Evolutionary conservation across 176 grass and related monocot genomes (phyloP).

Genomic region (Pharus latifolius): DNA sequence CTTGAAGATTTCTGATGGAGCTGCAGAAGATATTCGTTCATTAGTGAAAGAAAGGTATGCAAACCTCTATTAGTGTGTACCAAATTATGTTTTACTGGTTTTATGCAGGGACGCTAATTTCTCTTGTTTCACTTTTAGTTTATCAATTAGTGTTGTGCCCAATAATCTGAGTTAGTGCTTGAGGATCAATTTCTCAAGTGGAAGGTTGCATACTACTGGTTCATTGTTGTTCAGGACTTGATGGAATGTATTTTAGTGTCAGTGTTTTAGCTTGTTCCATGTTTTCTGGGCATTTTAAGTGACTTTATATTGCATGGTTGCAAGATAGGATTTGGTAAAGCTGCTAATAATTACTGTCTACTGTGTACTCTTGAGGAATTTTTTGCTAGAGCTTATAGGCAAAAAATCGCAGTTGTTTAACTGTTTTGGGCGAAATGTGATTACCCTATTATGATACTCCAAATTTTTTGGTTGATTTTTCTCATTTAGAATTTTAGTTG

Average conservation of each 20-base stretch:
- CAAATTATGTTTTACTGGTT: not conserved
- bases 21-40: conserved; percentile 66
- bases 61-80: conserved; percentile 3
- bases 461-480: too few species aligned
- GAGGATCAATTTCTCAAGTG: not conserved
- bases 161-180: conserved; percentile 1
- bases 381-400: too few species aligned
- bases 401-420: too few species aligned
- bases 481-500: too few species aligned
- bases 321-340: too few species aligned
- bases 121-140: conserved; percentile 5
- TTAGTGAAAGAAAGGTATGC: conserved; percentile 84
- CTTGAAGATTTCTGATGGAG: conserved; percentile 74
- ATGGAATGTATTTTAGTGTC: not conserved
- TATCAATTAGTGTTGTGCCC: not conserved
- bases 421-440: too few species aligned
- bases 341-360: too few species aligned
- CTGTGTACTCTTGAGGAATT: too few species aligned
- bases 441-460: too few species aligned
- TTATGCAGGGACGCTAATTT: not conserved
- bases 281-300: too few species aligned
- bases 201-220: not conserved
- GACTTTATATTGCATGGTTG: too few species aligned
- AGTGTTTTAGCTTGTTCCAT: conserved; percentile 5
- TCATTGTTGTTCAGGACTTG: not conserved